Conservation (phyloP, 768 basidiomycete genomes). For the Russula sp. region DNA sequence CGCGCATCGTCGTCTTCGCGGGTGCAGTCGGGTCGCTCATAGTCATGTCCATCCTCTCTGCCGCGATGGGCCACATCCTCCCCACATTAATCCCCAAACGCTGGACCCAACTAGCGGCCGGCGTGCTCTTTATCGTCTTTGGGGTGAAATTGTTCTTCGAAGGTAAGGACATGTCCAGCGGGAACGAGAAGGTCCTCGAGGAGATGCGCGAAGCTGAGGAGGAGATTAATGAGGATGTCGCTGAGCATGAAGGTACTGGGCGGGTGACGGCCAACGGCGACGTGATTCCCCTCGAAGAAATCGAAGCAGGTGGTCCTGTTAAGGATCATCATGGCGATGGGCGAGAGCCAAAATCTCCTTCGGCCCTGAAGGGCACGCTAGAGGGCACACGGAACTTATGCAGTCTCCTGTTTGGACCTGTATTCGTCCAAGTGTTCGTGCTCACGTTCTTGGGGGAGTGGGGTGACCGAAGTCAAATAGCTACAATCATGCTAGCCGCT, state of each 20-base stretch:
- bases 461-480: slow-evolving; percentile 97
- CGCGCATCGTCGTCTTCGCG: slow-evolving; percentile 77
- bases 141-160: slow-evolving; percentile 88
- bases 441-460: slow-evolving; percentile 98
- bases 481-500: slow-evolving; percentile 93
- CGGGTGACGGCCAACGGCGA: slow-evolving; percentile 37
- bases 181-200: slow-evolving; percentile 80
- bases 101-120: slow-evolving; percentile 56
- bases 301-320: slow-evolving; percentile 63
- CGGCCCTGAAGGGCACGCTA: slow-evolving; percentile 34
- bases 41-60: slow-evolving; percentile 92
- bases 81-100: slow-evolving; percentile 74
- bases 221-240: slow-evolving; percentile 84
- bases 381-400: slow-evolving; percentile 82
- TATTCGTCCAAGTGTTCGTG: slow-evolving; percentile 92
- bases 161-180: slow-evolving; percentile 72
- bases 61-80: slow-evolving; percentile 88
- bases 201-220: slow-evolving; percentile 97
- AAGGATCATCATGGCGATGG: slow-evolving; percentile 20
- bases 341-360: slow-evolving; percentile 29
- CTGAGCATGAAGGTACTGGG: slow-evolving; percentile 46
- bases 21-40: slow-evolving; percentile 87
- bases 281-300: slow-evolving; percentile 62
- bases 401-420: slow-evolving; percentile 80
- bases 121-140: slow-evolving; percentile 84